Evolutionary conservation across 2,329 filamentous ascomycete species (phyloP), one percentile per base, ranked within the genome.

Genomic region (Thermoascus crustaceus): DNA sequence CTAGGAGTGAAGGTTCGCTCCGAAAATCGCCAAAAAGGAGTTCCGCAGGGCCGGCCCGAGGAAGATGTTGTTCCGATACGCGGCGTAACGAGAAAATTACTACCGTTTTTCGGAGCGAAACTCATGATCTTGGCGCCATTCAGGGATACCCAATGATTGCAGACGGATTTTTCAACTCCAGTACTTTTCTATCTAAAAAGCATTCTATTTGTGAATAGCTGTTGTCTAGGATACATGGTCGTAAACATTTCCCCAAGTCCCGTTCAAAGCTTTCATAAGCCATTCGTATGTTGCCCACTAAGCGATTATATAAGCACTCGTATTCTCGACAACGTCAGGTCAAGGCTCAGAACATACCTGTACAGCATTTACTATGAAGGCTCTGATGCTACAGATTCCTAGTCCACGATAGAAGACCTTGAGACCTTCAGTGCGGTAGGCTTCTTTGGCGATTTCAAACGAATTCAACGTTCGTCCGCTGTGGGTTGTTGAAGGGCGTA

Each of bases 311-410:
- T 29, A 29, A 29, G 26, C 26, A 29, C 5, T 14, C n/a, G 26
- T 10, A 29, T 17, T 5, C n/a, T 8, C 9, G 9, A 18, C 29
- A 35, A 14, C 18, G 30, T n/a, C n/a, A n/a, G n/a, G n/a, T n/a
- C n/a, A n/a, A n/a, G 20, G 30, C 25, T 24, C 7, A 17, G 34
- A 9, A 51, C 63, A 42, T 58, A 71, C 68, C 57, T 80, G 77
- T n/a, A 85, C 82, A 2, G 89, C 88, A 65, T 95, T 95, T 24
- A 95, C 89, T 34, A 94, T 67, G 57, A 96, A 95, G 0, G 89
- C 89, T 47, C 89, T 71, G 6, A 83, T 62, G 58, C 85, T 93
- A 59, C 89, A 96, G 20, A 94, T 71, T 1, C 78, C 77, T 26
- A 96, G 59, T 0, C 84, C 84, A 19, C 78, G 70, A 54, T 85